Conservation (phyloP, 192 early-diverging fungal species). For the Coemansia sp. region DNA sequence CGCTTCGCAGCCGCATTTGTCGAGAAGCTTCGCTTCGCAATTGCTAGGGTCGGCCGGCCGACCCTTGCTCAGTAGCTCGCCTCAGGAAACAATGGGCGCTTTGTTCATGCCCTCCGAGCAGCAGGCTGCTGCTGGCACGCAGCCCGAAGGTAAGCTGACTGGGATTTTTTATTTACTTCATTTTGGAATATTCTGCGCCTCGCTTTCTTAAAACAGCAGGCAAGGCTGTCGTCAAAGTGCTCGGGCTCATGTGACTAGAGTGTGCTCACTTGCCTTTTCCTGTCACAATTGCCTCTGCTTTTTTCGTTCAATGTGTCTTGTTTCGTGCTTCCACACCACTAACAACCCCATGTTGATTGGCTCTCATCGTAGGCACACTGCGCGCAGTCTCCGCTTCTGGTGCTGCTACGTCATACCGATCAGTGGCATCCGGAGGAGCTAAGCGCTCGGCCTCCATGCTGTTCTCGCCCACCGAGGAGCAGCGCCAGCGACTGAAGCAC, state of each 20-base stretch:
- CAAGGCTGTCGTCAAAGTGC: neutral
- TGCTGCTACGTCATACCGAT: neutral
- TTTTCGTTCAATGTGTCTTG: neutral
- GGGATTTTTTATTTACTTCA: neutral
- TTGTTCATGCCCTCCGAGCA: constrained; percentile 52
- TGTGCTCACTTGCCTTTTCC: neutral
- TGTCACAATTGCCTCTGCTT: neutral
- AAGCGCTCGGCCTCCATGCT: constrained; percentile 53
- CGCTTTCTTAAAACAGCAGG: too few relatives aligned
- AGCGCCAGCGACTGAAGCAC: constrained; percentile 45
- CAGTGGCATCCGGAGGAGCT: constrained; percentile 18
- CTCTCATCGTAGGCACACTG: constrained; percentile 2
- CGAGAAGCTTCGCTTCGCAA: neutral
- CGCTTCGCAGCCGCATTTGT: neutral
- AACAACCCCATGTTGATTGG: neutral
- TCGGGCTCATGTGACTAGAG: neutral
- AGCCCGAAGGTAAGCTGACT: constrained; percentile 27
- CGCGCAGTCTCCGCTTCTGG: neutral
- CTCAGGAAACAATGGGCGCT: constrained; percentile 28
- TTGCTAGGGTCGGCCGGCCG: neutral
- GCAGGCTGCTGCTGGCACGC: constrained; percentile 4
- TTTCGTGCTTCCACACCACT: neutral
- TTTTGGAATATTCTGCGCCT: neutral
- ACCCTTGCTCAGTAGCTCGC: neutral
- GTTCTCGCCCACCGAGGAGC: constrained; percentile 55